phyloP scores from a whole-genome alignment of 2,329 filamentous ascomycete genomes.

The Atkinsonella texensis region DNA sequence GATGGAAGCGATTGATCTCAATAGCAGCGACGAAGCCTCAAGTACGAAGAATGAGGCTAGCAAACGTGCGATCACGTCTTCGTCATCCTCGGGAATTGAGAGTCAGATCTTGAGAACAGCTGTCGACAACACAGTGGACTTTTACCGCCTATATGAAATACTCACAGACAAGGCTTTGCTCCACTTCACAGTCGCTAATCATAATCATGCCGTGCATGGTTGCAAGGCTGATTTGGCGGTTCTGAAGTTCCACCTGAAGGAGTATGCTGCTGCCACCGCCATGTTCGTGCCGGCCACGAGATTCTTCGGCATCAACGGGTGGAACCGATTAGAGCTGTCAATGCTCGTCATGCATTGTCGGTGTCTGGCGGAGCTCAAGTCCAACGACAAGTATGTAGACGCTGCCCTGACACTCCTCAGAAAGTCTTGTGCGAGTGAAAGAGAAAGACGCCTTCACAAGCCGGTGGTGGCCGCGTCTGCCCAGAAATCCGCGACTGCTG shows the following conservation, averaged over 20 bases:
- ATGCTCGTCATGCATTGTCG: conserved; percentile 78
- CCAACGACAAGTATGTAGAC: conserved; percentile 67
- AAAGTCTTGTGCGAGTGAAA: conserved; percentile 48
- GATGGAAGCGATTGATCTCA: conserved; percentile 47
- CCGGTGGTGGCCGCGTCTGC: conserved; percentile 12
- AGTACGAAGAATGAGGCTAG: conserved; percentile 6
- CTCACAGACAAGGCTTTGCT: conserved; percentile 77
- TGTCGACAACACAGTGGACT: conserved; percentile 48
- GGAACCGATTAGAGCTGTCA: conserved; percentile 68
- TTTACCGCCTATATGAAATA: conserved; percentile 56
- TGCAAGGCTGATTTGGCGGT: conserved; percentile 77
- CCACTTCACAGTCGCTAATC: conserved; percentile 69
- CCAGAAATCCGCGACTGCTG: conserved; percentile 10
- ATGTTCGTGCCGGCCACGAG: conserved; percentile 71
- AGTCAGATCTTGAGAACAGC: conserved; percentile 47
- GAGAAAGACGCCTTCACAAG: conserved; percentile 31
- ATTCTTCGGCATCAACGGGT: conserved; percentile 66
- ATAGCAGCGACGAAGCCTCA: conserved; percentile 27
- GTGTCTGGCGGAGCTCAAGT: conserved; percentile 66
- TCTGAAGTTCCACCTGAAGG: conserved; percentile 63
- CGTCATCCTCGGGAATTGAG: conserved; percentile 23
- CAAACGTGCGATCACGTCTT: neutral
- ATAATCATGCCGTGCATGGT: conserved; percentile 63
- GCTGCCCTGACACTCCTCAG: conserved; percentile 63
- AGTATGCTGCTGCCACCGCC: conserved; percentile 60